Evolutionary conservation across 2,329 filamentous ascomycete genomes (phyloP).

Genomic region (Cercospora berteroae): DNA sequence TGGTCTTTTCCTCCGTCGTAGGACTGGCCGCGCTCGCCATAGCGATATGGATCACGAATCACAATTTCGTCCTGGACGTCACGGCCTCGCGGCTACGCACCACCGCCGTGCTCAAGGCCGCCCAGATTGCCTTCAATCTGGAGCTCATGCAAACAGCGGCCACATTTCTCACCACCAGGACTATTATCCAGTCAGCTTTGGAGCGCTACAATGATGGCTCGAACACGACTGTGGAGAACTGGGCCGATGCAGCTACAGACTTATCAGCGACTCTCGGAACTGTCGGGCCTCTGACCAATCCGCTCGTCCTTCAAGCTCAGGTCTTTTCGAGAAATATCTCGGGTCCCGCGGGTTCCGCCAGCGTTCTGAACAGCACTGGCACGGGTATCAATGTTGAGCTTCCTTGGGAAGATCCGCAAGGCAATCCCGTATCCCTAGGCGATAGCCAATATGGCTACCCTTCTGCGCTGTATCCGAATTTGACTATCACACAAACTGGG

Average conservation of each 20-base stretch:
- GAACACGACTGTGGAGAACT: constrained; percentile 60
- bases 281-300: constrained; percentile 43
- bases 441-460: constrained; percentile 65
- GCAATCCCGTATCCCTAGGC: constrained; percentile 59
- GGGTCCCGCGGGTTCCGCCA: constrained; percentile 48
- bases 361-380: constrained; percentile 65
- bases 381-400: constrained; percentile 55
- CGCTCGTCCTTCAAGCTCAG: constrained; percentile 64
- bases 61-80: constrained; percentile 60
- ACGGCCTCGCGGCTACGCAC: constrained; percentile 62
- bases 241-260: constrained; percentile 61
- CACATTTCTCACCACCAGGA: constrained; percentile 65
- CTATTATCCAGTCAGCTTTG: constrained; percentile 54
- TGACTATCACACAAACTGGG: constrained; percentile 52
- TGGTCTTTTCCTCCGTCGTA: constrained; percentile 70
- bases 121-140: constrained; percentile 75
- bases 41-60: constrained; percentile 65
- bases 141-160: constrained; percentile 75
- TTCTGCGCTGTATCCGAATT: constrained; percentile 70
- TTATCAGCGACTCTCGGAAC: constrained; percentile 68
- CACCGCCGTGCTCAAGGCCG: constrained; percentile 84
- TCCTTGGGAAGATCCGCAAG: constrained; percentile 61
- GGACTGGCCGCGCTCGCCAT: constrained; percentile 78
- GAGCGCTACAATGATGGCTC: constrained; percentile 50
- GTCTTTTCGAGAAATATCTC: constrained; percentile 69